Percentiles rank a stretch among this genome's conserved stretches.
phyloP scores from a whole-genome alignment of 495 filamentous ascomycete genomes.

The Pyrenopolyporus hunteri region DNA sequence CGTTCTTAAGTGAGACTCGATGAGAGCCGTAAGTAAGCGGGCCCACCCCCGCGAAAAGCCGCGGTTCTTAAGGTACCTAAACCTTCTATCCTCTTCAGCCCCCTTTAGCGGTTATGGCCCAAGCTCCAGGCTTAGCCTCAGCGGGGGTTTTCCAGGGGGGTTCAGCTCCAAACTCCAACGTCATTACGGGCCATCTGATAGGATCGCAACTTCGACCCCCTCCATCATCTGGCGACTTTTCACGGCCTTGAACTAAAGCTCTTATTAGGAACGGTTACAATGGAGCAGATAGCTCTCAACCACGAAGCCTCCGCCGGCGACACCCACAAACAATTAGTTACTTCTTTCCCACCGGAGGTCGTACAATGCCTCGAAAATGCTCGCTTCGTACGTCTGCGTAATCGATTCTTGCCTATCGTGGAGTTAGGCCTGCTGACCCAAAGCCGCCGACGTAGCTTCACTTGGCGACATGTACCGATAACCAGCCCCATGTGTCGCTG shows the following conservation, averaged over 20 bases:
- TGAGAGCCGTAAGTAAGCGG: conserved; percentile 35
- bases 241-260: not conserved
- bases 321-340: conserved; percentile 70
- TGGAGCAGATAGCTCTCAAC: conserved; percentile 66
- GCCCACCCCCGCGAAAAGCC: conserved; percentile 33
- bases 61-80: not conserved
- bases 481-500: conserved; percentile 89
- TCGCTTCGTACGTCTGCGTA: conserved; percentile 74
- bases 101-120: conserved; percentile 3
- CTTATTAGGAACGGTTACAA: conserved; percentile 19
- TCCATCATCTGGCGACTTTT: conserved; percentile 18
- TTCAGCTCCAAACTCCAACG: conserved; percentile 6
- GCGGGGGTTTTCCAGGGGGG: conserved; percentile 4
- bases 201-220: conserved; percentile 1
- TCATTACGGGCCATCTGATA: conserved; percentile 21
- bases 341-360: conserved; percentile 79
- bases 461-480: conserved; percentile 83
- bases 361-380: conserved; percentile 91
- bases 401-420: conserved; percentile 1
- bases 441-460: conserved; percentile 69
- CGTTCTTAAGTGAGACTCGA: not conserved
- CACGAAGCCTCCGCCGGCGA: conserved; percentile 76
- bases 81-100: not conserved
- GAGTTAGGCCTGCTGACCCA: conserved; percentile 13
- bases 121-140: conserved; percentile 26